These are phyloP conservation scores for Suillus luteus DNA, from an alignment of 768 basidiomycete species.

Conservation along the genomic window DNA sequence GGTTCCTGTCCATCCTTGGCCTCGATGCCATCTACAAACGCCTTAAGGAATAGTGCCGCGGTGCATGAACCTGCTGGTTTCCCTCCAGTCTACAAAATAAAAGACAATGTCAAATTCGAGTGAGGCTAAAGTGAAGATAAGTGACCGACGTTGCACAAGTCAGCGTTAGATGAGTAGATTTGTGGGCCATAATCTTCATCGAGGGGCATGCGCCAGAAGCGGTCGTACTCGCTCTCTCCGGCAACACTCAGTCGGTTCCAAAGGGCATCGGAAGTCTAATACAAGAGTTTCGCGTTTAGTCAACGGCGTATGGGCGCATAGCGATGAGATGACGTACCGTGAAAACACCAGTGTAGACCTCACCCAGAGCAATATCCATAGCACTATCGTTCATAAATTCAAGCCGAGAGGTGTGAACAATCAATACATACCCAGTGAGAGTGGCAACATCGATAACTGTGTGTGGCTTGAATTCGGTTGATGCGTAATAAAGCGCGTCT, in stretches of 20 bases:
- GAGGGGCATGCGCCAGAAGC: constrained; percentile 90
- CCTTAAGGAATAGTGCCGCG: constrained; percentile 85
- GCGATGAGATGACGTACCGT: constrained; percentile 44
- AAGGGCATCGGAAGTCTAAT: constrained; percentile 69
- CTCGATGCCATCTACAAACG: constrained; percentile 77
- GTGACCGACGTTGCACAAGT: constrained; percentile 60
- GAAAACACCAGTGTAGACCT: constrained; percentile 78
- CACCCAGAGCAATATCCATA: constrained; percentile 72
- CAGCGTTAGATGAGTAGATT: constrained; percentile 77
- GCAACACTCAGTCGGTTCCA: constrained; percentile 71
- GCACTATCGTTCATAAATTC: constrained; percentile 47
- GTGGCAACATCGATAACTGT: constrained; percentile 88
- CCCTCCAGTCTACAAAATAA: constrained; percentile 61
- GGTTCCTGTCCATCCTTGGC: constrained; percentile 55
- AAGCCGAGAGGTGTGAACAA: background rate
- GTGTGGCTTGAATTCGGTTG: constrained; percentile 75
- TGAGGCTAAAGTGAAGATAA: background rate
- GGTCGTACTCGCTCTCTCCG: constrained; percentile 74
- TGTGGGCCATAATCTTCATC: constrained; percentile 80
- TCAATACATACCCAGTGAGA: constrained; percentile 63
- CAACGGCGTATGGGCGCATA: background rate
- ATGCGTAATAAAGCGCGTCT: constrained; percentile 86
- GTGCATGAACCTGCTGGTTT: constrained; percentile 71
- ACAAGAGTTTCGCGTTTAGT: background rate
- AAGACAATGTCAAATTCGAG: constrained; percentile 6